Evolutionary conservation across 306 rosid genomes (phyloP).

Genomic region (Castanea sativa): DNA sequence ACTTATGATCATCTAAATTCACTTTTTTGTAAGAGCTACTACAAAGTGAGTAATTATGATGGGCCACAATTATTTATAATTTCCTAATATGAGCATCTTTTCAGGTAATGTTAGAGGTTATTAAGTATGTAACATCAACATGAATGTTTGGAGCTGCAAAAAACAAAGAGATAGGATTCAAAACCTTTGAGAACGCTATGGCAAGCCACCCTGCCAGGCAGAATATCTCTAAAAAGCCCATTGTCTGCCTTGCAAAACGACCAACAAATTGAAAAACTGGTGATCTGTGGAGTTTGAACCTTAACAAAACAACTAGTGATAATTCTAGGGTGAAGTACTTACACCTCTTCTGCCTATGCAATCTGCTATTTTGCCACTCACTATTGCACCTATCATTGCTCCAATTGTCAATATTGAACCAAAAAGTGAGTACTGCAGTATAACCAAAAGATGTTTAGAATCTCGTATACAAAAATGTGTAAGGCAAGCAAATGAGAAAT

Average conservation of each 20-base stretch:
- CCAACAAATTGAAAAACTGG: not conserved
- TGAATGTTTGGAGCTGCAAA: too few relatives aligned
- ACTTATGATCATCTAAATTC: not conserved
- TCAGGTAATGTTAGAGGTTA: too few relatives aligned
- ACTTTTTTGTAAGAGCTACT: not conserved
- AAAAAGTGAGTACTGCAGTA: too few relatives aligned
- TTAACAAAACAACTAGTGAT: not conserved
- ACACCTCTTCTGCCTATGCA: too few relatives aligned
- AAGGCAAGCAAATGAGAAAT: not conserved
- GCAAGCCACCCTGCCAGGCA: slow-evolving; percentile 81
- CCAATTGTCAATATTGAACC: too few relatives aligned
- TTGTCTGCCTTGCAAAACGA: slow-evolving; percentile 44
- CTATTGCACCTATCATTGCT: too few relatives aligned
- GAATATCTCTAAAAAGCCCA: slow-evolving; percentile 63
- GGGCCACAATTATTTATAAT: too few relatives aligned
- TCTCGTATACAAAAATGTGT: not conserved
- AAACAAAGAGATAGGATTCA: not conserved
- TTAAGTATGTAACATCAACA: too few relatives aligned
- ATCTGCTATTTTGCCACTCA: too few relatives aligned
- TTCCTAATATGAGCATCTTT: too few relatives aligned
- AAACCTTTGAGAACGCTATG: slow-evolving; percentile 62
- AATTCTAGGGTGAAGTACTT: too few relatives aligned
- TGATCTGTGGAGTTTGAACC: not conserved
- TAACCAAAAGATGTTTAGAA: too few relatives aligned
- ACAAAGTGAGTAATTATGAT: not conserved